phyloP scores from a whole-genome alignment of 2,329 filamentous ascomycete species.

The Fusarium graminum region DNA sequence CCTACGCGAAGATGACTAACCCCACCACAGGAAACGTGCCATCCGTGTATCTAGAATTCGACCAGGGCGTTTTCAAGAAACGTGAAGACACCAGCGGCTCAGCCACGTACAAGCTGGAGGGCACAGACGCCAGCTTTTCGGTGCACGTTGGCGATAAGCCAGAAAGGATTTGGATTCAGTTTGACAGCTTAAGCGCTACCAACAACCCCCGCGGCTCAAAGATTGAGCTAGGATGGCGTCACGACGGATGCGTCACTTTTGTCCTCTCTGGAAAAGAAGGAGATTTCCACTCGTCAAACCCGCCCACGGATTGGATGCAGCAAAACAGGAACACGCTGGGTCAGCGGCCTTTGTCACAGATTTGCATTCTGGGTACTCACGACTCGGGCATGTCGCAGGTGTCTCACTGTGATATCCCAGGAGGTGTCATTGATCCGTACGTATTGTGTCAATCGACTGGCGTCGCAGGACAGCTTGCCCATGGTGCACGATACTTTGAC shows the following conservation, averaged over 20 bases:
- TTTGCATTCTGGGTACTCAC: constrained; percentile 12
- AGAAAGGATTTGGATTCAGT: constrained; percentile 13
- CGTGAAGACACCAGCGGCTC: constrained; percentile 16
- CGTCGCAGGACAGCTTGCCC: constrained; percentile 1
- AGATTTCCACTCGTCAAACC: constrained; percentile 3
- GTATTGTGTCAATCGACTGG: constrained; percentile 11
- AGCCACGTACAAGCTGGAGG: constrained; percentile 4
- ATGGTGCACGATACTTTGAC: constrained; percentile 11
- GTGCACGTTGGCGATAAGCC: constrained; percentile 23
- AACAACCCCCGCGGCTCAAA: constrained; percentile 9
- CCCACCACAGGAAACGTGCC: neutral
- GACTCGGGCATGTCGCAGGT: constrained; percentile 23
- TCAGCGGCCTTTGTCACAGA: constrained; percentile 8
- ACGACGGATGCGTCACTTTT: constrained; percentile 19
- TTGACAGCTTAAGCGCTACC: neutral
- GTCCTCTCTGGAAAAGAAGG: constrained; percentile 12
- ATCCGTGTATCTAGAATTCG: constrained; percentile 1
- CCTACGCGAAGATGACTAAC: neutral
- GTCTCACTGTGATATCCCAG: neutral
- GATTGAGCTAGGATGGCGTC: constrained; percentile 18
- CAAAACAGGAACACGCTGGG: constrained; percentile 5
- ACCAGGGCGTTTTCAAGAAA: constrained; percentile 1
- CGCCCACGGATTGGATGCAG: constrained; percentile 22
- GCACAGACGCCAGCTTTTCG: constrained; percentile 11
- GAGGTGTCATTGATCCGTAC: constrained; percentile 7